Conservation (phyloP, 2,329 filamentous ascomycete genomes). For the Botrytis galanthina region DNA sequence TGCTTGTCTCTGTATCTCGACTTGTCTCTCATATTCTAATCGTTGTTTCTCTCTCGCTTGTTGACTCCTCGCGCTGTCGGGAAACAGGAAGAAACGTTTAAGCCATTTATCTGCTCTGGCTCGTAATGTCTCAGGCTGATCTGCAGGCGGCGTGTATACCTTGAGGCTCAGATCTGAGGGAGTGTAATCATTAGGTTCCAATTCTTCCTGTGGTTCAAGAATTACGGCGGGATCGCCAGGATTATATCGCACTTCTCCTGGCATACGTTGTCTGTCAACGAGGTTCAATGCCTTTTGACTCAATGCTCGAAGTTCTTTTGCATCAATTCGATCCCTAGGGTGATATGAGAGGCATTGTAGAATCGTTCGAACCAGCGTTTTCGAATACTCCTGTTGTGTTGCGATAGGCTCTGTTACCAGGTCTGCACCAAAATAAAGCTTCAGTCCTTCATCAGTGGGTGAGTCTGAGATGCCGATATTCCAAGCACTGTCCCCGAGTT, state of each 20-base stretch:
- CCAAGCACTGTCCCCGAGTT: neutral
- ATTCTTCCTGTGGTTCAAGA: neutral
- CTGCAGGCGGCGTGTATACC: neutral
- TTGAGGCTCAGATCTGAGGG: neutral
- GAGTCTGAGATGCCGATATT: neutral
- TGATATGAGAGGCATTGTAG: neutral
- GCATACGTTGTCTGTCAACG: neutral
- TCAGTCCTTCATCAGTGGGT: neutral
- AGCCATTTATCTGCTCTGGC: neutral
- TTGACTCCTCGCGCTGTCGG: neutral
- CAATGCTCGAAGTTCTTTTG: neutral
- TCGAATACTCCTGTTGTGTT: neutral
- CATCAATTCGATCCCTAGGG: neutral
- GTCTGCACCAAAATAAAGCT: neutral
- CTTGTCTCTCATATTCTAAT: neutral
- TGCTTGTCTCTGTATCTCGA: neutral
- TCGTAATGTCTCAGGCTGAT: neutral
- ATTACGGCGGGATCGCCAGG: neutral
- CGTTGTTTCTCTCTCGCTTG: neutral
- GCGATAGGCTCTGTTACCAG: neutral
- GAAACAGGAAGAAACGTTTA: neutral
- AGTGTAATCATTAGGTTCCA: neutral
- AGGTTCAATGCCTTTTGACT: neutral
- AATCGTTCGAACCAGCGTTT: neutral
- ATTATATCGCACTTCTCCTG: neutral